Base-by-base conservation (phyloP, 345 rosid genomes). In the Citrus trifoliata region DNA sequence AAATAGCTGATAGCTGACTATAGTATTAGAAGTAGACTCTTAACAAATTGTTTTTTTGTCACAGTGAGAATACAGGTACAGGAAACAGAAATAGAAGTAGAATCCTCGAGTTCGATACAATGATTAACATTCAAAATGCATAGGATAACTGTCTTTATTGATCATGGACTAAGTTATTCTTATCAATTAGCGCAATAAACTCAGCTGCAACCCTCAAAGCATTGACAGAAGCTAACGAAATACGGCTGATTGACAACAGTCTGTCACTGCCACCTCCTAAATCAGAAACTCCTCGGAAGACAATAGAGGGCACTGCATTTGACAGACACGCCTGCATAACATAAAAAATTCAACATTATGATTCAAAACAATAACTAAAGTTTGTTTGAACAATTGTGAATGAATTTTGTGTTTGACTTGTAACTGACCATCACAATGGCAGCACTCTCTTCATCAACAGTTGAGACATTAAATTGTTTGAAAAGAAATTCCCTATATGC, bases 361-460 rank as follows among this genome's bases (percentile, higher is more conserved):
- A 63, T 25, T 70, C 32, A 7, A 18, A 10, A 56, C 33, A 56
- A 18, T n/a, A 22, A 67, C 4, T 37, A 25, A 6, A 42, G 9
- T 53, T 24, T 28, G 30, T 46, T 2, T 2, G 58, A 35, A 56
- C 4, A 10, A 10, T 27, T 18, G 13, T 51, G 5, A 70, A 46
- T 13, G 51, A 46, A 30, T 4, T n/a, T 51, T 19, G 2, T 33
- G 9, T 25, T 21, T 24, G 7, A 3, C 24, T 24, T 3, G 1
- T 37, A 9, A 70, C 82, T 40, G 3, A 83, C 83, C 85, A 76
- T 66, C 6, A 83, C 81, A 27, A 83, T 37, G 25, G 86, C 84
- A n/a, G 84, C 88, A 76, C 82, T 82, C 71, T 80, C 82, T 81
- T 83, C 83, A 73, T 85, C 88, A 19, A 81, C 88, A 13, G 84